A percentile compares a stretch with the other conserved stretches of the same genome.
phyloP scores from a whole-genome alignment of 2,329 filamentous ascomycete species.

The Tolypocladium pustulatum region DNA sequence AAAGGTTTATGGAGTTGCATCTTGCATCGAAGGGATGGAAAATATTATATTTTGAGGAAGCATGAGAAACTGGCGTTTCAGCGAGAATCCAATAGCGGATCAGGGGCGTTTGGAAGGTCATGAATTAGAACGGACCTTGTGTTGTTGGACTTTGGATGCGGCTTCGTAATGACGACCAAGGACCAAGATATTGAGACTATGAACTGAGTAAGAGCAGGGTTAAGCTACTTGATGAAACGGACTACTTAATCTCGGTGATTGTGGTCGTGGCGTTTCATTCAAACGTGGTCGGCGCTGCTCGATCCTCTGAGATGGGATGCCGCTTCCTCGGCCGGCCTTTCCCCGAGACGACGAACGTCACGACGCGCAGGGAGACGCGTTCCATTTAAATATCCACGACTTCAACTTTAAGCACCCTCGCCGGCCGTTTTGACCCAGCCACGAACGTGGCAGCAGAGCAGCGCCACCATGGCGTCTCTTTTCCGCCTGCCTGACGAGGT shows the following conservation, averaged over 20 bases:
- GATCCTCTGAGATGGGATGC: not conserved
- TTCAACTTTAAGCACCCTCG: not conserved
- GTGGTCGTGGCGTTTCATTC: not conserved
- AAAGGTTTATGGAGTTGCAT: constrained; percentile 4
- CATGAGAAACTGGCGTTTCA: not conserved
- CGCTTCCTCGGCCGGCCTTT: not conserved
- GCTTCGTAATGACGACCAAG: not conserved
- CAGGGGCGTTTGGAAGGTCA: not conserved
- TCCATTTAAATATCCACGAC: not conserved
- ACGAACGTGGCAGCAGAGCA: constrained; percentile 7
- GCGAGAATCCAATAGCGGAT: not conserved
- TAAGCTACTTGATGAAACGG: too few relatives aligned
- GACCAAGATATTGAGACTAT: not conserved
- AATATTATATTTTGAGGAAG: constrained; percentile 14
- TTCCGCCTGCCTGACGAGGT: constrained; percentile 45
- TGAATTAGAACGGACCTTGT: not conserved
- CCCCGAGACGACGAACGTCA: not conserved
- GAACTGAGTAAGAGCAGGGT: not conserved
- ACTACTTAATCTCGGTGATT: not conserved
- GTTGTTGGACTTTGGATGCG: not conserved
- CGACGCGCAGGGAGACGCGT: not conserved
- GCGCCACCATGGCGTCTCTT: constrained; percentile 22
- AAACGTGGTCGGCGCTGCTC: too few relatives aligned
- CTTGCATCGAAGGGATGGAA: not conserved
- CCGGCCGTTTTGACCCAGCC: not conserved